phyloP scores from a whole-genome alignment of 2,329 filamentous ascomycete genomes.

The Meredithiella fracta region DNA sequence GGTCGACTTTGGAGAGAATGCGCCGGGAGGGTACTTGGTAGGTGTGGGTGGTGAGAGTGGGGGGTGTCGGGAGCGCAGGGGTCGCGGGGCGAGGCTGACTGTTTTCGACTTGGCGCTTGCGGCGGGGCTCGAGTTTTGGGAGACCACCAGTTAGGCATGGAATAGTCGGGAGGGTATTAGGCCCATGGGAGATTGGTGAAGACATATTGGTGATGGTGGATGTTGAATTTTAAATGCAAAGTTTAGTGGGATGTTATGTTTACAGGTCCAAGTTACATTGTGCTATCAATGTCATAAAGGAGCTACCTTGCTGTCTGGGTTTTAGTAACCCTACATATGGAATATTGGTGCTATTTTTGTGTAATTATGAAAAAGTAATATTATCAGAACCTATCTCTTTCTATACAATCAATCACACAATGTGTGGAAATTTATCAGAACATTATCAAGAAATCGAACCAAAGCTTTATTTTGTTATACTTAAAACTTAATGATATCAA shows the following conservation, averaged over 20 bases:
- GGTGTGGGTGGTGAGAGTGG: conserved; percentile 39
- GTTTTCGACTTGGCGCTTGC: conserved; percentile 34
- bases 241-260: too few species aligned
- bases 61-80: conserved; percentile 47
- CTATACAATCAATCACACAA: too few species aligned
- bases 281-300: conserved; percentile 8
- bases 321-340: conserved; percentile 4
- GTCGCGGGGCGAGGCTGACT: conserved; percentile 55
- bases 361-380: too few species aligned
- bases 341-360: too few species aligned
- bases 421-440: too few species aligned
- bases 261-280: too few species aligned
- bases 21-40: conserved; percentile 57
- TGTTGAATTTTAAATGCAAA: too few species aligned
- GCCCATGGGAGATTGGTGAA: not conserved
- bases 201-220: not conserved
- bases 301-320: not conserved
- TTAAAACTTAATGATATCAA: too few species aligned
- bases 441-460: too few species aligned
- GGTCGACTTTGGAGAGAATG: conserved; percentile 68
- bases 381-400: too few species aligned
- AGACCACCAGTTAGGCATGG: conserved; percentile 35
- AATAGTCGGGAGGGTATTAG: conserved; percentile 15
- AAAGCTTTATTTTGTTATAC: too few species aligned
- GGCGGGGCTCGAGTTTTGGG: conserved; percentile 51